Base-by-base conservation (phyloP, 2,329 filamentous ascomycete genomes). In the Geosmithia morbida region DNA sequence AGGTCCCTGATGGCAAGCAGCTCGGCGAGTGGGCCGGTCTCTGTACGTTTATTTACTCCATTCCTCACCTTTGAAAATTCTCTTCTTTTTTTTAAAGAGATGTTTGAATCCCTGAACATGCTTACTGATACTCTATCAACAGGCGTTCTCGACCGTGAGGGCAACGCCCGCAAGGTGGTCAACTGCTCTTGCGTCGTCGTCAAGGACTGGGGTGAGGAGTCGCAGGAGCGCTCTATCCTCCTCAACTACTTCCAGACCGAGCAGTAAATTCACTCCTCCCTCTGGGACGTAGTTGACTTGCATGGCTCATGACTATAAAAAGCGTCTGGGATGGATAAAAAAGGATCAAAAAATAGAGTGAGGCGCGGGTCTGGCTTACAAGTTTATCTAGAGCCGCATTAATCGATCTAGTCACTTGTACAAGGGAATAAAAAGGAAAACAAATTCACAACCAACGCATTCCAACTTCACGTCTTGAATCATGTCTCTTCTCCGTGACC, bases 111-210 rank as follows among this genome's bases (percentile, higher is more conserved):
- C 33, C 47, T 40, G 30, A 43, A 46, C 44, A 47, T 46, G 41
- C 45, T 37, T 54, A 49, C 64, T 69, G 63, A 67, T 53, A 49
- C 16, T 43, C 46, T 48, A 45, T 16, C 14, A 13, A 49, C 48
- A 96, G 90, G 90, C 76, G 89, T 96, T 61, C 83, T 98, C 64
- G 92, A 98, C 78, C 90, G 92, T 67, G 92, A 98, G 76, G 92
- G 92, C 63, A 98, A 98, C 74, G 88, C 92, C 65, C 87, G 92
- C 74, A 98, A 98, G 85, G 90, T 98, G 60, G 92, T 98, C 77
- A 98, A 98, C 86, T 98, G 92, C 88, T 97, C 90, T 66, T 97
- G 92, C 80, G 92, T 98, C 64, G 92, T 98, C 54, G 92, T 98
- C 66, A 90, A 92, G 79, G 89, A 98, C 74, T 98, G 92, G 92